phyloP scores from a whole-genome alignment of 345 rosid species.

The Arabidopsis arenosa region DNA sequence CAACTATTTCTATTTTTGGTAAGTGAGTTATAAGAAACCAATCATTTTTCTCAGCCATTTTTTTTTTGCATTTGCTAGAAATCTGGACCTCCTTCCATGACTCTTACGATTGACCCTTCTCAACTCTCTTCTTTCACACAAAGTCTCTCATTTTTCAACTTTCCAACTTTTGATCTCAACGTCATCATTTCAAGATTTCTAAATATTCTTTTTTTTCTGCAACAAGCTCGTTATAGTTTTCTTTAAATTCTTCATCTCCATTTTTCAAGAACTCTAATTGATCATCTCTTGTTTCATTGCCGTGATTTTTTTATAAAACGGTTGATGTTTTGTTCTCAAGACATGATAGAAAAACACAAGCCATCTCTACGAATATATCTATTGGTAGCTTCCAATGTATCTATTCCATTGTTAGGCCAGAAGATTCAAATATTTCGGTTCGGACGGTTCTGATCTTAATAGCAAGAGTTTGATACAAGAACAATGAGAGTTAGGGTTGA shows the following conservation, averaged over 20 bases:
- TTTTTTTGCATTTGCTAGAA: slow-evolving; percentile 46
- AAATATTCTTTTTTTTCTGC: too few species aligned
- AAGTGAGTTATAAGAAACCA: slow-evolving; percentile 28
- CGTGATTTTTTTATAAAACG: too few species aligned
- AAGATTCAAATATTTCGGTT: slow-evolving; percentile 18
- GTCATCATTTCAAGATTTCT: slow-evolving; percentile 33
- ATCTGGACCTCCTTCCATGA: slow-evolving; percentile 51
- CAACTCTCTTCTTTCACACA: slow-evolving; percentile 39
- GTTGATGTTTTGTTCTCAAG: too few species aligned
- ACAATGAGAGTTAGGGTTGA: slow-evolving; percentile 44
- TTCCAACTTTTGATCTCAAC: slow-evolving; percentile 24
- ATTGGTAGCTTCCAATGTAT: slow-evolving; percentile 18
- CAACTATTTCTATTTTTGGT: slow-evolving; percentile 36
- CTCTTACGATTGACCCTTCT: slow-evolving; percentile 35
- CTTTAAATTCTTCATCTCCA: slow-evolving; percentile 5
- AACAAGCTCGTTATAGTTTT: slow-evolving; percentile 25
- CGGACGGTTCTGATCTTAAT: slow-evolving; percentile 27
- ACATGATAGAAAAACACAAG: slow-evolving; percentile 30
- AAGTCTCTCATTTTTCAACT: slow-evolving; percentile 29
- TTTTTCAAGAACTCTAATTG: background rate
- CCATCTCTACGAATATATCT: background rate
- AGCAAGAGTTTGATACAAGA: slow-evolving; percentile 23
- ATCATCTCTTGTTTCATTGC: too few species aligned
- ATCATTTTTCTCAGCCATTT: slow-evolving; percentile 51
- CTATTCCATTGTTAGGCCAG: slow-evolving; percentile 47